These are phyloP conservation scores for Fragilariopsis cylindrus DNA, from an alignment of 108 stramenopile genomes.

Conservation along the genomic window DNA sequence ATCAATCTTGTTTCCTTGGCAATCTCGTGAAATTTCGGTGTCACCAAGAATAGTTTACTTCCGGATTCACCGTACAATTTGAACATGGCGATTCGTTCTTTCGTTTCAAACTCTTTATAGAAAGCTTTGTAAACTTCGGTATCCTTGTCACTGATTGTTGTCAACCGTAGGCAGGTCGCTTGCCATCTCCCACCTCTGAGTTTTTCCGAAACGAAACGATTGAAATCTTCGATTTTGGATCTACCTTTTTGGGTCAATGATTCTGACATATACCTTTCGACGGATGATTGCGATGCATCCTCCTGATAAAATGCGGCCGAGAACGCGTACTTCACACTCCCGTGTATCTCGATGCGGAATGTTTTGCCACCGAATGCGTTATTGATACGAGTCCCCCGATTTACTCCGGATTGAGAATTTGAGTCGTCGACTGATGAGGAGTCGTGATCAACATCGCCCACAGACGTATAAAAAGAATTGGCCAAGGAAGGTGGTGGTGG, in stretches of 20 bases:
- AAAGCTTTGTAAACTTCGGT: conserved; percentile 49
- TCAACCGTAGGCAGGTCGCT: conserved; percentile 43
- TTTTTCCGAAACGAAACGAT: conserved; percentile 58
- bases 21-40: conserved; percentile 59
- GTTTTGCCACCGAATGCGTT: conserved; percentile 33
- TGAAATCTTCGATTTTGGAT: conserved; percentile 55
- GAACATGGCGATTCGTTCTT: conserved; percentile 66
- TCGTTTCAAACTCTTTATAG: conserved; percentile 69
- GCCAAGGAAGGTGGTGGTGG: conserved; percentile 38
- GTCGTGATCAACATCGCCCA: neutral
- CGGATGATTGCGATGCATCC: conserved; percentile 2
- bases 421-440: conserved; percentile 7
- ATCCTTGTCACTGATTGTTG: conserved; percentile 42
- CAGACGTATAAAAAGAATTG: conserved; percentile 5
- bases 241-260: conserved; percentile 57
- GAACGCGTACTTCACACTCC: conserved; percentile 21
- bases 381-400: conserved; percentile 11
- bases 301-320: conserved; percentile 31
- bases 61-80: conserved; percentile 35
- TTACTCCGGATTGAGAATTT: neutral
- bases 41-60: conserved; percentile 69
- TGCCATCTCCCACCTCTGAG: conserved; percentile 52
- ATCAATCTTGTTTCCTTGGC: conserved; percentile 12
- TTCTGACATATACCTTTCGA: conserved; percentile 49
- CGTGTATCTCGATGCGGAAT: conserved; percentile 28